Conservation (phyloP, 805 yeast genomes). For the Sugiyamaella qingdaonensis region DNA sequence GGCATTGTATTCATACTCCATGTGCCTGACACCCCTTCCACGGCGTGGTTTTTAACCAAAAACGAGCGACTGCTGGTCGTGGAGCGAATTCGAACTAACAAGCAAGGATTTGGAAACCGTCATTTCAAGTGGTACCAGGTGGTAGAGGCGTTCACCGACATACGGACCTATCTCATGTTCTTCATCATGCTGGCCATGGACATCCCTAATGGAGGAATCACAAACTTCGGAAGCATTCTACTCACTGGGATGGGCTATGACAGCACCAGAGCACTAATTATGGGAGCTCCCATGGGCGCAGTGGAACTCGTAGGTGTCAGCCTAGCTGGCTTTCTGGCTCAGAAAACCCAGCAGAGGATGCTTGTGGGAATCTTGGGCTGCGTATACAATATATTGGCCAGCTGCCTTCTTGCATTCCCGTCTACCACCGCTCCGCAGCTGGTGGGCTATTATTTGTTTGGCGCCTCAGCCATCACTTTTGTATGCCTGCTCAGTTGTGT, state of each 20-base stretch:
- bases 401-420: constrained; percentile 17
- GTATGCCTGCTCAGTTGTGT: constrained; percentile 13
- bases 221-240: constrained; percentile 45
- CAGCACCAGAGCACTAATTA: constrained; percentile 32
- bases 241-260: constrained; percentile 31
- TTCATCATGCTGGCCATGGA: constrained; percentile 36
- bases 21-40: constrained; percentile 47
- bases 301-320: constrained; percentile 26
- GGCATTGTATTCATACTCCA: constrained; percentile 23
- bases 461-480: constrained; percentile 10
- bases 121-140: constrained; percentile 51
- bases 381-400: constrained; percentile 32
- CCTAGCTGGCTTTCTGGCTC: constrained; percentile 16
- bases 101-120: constrained; percentile 54
- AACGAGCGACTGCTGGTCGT: constrained; percentile 46
- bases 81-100: constrained; percentile 49
- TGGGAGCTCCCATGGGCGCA: constrained; percentile 32
- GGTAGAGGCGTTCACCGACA: constrained; percentile 46
- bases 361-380: constrained; percentile 45
- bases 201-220: constrained; percentile 52
- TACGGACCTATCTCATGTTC: constrained; percentile 47
- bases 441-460: constrained; percentile 15
- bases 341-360: constrained; percentile 19
- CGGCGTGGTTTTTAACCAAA: constrained; percentile 43
- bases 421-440: constrained; percentile 10